Percentiles rank a stretch among this genome's conserved stretches.
phyloP scores from a whole-genome alignment of 2,329 filamentous ascomycete genomes.

The Neonectria coccinea region DNA sequence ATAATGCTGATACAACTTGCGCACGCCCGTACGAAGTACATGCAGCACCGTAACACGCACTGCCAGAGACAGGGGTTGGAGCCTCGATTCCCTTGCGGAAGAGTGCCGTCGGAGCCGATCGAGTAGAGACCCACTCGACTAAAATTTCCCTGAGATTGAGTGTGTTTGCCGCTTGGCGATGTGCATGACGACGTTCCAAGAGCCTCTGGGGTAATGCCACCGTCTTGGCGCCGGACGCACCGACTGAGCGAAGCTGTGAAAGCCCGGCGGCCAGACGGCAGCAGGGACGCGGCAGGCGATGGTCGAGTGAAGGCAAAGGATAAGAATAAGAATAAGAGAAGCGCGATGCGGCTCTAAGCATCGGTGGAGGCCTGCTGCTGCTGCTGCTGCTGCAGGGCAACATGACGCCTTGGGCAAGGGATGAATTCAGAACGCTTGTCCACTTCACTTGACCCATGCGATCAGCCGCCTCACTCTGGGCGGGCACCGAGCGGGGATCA shows the following conservation, averaged over 20 bases:
- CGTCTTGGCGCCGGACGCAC: constrained; percentile 23
- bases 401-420: constrained; percentile 29
- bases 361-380: background rate
- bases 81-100: constrained; percentile 44
- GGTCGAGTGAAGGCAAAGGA: constrained; percentile 1
- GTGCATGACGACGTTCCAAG: constrained; percentile 44
- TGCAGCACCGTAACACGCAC: constrained; percentile 40
- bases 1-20: constrained; percentile 41
- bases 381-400: background rate
- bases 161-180: constrained; percentile 50
- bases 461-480: constrained; percentile 46
- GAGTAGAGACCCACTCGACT: constrained; percentile 47
- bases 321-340: background rate
- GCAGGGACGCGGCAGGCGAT: background rate
- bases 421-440: constrained; percentile 46
- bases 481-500: constrained; percentile 41
- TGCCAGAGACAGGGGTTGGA: constrained; percentile 43
- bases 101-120: constrained; percentile 47
- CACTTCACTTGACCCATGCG: constrained; percentile 48
- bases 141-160: constrained; percentile 47
- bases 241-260: background rate
- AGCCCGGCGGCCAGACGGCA: background rate
- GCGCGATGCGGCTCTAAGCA: constrained; percentile 14
- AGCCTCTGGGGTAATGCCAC: constrained; percentile 27
- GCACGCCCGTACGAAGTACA: constrained; percentile 31